phyloP scores from a whole-genome alignment of 495 filamentous ascomycete species.

The Xylaria intraflava region DNA sequence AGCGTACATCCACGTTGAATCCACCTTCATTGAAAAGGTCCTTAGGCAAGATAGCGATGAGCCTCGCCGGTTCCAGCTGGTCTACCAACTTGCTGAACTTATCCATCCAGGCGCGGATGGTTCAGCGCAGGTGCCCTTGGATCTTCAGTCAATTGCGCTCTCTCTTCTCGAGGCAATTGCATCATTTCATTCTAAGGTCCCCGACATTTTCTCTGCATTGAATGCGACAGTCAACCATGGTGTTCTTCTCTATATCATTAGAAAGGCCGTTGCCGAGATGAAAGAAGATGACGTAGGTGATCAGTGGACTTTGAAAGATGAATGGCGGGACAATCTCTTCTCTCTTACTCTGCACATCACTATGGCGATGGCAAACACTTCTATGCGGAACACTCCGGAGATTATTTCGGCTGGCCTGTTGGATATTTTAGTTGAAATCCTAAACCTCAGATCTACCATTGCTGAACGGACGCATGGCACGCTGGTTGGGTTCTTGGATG shows the following conservation, averaged over 20 bases:
- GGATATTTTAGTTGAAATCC: conserved; percentile 80
- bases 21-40: conserved; percentile 73
- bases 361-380: conserved; percentile 59
- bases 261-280: conserved; percentile 81
- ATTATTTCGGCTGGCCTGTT: conserved; percentile 83
- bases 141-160: conserved; percentile 77
- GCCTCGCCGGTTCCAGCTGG: conserved; percentile 78
- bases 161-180: conserved; percentile 73
- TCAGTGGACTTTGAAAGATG: conserved; percentile 56
- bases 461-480: conserved; percentile 76
- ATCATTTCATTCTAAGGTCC: conserved; percentile 65
- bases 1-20: conserved; percentile 78
- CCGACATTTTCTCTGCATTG: conserved; percentile 78
- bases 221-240: conserved; percentile 94
- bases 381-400: conserved; percentile 43
- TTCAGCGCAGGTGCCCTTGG: conserved; percentile 57
- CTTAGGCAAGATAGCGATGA: conserved; percentile 85
- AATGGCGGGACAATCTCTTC: conserved; percentile 87
- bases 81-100: conserved; percentile 86
- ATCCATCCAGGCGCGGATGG: conserved; percentile 69
- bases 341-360: conserved; percentile 71
- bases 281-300: conserved; percentile 51
- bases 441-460: conserved; percentile 74
- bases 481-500: conserved; percentile 78
- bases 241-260: conserved; percentile 85